phyloP scores from a whole-genome alignment of 2,329 filamentous ascomycete species.

The Penicillium corylophilum region DNA sequence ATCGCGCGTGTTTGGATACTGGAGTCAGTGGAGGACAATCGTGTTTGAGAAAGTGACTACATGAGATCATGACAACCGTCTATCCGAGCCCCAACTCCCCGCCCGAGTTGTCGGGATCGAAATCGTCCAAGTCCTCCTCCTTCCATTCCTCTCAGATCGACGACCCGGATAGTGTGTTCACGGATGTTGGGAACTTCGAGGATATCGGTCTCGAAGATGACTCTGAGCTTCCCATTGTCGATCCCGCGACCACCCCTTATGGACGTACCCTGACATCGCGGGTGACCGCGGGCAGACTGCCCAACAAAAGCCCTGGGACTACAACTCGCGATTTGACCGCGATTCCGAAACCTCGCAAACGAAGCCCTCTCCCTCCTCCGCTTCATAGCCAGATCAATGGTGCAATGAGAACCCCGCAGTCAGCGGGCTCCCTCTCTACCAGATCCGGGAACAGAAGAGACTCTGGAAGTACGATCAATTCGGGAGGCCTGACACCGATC shows the following conservation, averaged over 20 bases:
- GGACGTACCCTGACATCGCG: constrained; percentile 25
- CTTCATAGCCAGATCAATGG: constrained; percentile 30
- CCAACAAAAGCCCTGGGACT: constrained; percentile 27
- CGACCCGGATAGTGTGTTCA: constrained; percentile 64
- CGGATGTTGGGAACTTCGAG: constrained; percentile 82
- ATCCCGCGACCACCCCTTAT: constrained; percentile 28
- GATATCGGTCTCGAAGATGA: constrained; percentile 86
- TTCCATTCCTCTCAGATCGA: constrained; percentile 75
- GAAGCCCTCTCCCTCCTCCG: constrained; percentile 23
- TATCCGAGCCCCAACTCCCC: constrained; percentile 63
- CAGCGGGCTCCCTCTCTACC: constrained; percentile 25
- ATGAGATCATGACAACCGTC: constrained; percentile 46
- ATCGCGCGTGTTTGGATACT: constrained; percentile 8
- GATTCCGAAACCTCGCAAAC: constrained; percentile 24
- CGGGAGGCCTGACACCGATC: constrained; percentile 28
- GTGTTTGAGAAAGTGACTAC: constrained; percentile 15
- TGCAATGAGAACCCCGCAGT: constrained; percentile 23
- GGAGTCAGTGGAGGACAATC: constrained; percentile 12
- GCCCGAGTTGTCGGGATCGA: constrained; percentile 77
- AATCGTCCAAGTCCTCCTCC: constrained; percentile 88
- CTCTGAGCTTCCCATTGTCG: constrained; percentile 38
- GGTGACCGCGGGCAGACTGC: constrained; percentile 27
- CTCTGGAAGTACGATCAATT: constrained; percentile 18
- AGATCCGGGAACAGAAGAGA: constrained; percentile 26
- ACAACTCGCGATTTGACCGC: constrained; percentile 38